These are phyloP conservation scores for Oxytropis ochrocephala DNA, from an alignment of 306 rosid species.

Conservation along the genomic window DNA sequence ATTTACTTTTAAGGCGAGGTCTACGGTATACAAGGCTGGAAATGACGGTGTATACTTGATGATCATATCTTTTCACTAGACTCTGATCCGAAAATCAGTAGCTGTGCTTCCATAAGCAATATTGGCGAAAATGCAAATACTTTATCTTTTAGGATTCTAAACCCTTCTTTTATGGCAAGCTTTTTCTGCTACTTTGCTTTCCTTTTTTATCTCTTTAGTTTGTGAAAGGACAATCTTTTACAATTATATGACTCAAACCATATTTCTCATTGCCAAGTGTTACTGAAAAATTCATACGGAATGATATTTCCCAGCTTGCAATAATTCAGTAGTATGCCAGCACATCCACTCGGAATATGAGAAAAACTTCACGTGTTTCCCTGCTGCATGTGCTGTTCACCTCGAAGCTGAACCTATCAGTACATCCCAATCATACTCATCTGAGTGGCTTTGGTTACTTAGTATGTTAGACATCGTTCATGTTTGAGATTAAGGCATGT, in stretches of 20 bases:
- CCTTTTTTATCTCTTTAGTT: background rate
- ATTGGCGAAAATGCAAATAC: too few species aligned
- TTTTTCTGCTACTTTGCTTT: constrained; percentile 9
- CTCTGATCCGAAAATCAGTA: too few species aligned
- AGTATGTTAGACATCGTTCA: background rate
- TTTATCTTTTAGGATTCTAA: constrained; percentile 7
- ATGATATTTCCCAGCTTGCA: constrained; percentile 15
- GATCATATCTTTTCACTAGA: too few species aligned
- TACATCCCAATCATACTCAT: background rate
- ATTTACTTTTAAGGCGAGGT: too few species aligned
- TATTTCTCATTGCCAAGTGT: constrained; percentile 29
- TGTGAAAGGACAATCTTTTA: constrained; percentile 4
- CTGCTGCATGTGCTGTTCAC: constrained; percentile 1
- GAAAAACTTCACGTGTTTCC: background rate
- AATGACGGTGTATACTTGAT: too few species aligned
- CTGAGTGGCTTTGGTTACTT: background rate
- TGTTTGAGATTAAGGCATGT: background rate
- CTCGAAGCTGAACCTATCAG: background rate
- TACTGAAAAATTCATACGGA: constrained; percentile 22
- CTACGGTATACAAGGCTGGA: too few species aligned
- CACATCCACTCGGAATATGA: background rate
- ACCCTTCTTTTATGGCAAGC: constrained; percentile 4
- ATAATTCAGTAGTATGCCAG: constrained; percentile 17
- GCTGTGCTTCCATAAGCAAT: too few species aligned
- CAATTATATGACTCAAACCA: background rate